These are phyloP conservation scores for Neoboletus magnificus DNA, from an alignment of 768 basidiomycete genomes.

Conservation along the genomic window DNA sequence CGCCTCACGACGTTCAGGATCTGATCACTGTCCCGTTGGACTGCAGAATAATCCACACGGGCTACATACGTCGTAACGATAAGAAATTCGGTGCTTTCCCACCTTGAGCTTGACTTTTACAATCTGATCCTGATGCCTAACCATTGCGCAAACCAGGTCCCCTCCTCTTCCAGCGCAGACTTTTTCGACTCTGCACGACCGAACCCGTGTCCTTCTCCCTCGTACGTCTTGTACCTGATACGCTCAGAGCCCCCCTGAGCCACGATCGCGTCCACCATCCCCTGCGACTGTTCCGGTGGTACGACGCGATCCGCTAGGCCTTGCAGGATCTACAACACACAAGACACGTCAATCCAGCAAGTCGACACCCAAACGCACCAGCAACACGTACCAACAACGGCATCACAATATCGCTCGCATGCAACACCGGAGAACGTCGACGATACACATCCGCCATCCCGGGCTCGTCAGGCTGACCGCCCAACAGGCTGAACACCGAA, in stretches of 20 bases:
- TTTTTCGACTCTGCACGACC: not conserved
- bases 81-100: not conserved
- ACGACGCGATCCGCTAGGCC: not conserved
- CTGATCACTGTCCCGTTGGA: no score
- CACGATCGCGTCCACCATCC: not conserved
- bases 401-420: not conserved
- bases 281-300: not conserved
- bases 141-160: not conserved
- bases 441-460: no score
- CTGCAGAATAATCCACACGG: not conserved
- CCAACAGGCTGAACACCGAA: no score
- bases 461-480: no score
- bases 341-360: not conserved
- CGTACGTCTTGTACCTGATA: not conserved
- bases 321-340: not conserved
- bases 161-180: not conserved
- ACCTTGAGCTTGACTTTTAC: not conserved
- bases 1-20: not conserved
- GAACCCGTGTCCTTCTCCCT: not conserved
- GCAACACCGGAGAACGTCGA: no score
- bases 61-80: not conserved
- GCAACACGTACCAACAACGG: not conserved
- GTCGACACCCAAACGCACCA: not conserved
- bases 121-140: not conserved
- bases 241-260: not conserved